Evolutionary conservation across 2,329 filamentous ascomycete genomes (phyloP).

Genomic region (Pseudocercospora macadamiae): DNA sequence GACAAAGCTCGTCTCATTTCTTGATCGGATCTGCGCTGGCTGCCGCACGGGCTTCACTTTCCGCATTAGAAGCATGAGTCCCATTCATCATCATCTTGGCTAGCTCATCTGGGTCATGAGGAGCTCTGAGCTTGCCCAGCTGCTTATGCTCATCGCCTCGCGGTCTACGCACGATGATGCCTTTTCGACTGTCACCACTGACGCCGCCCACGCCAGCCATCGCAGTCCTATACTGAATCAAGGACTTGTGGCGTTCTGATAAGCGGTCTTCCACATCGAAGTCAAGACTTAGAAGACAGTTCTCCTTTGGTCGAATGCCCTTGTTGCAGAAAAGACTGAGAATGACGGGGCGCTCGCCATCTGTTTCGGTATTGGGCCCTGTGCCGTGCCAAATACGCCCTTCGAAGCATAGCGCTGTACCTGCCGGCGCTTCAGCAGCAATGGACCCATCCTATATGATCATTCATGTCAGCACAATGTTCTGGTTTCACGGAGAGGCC

Average conservation of each 20-base stretch:
- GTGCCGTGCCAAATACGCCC: neutral
- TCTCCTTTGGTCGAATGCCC: neutral
- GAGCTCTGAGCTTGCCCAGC: neutral
- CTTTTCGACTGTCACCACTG: neutral
- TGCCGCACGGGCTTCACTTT: neutral
- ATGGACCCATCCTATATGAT: neutral
- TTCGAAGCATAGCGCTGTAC: neutral
- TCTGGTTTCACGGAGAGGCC: neutral
- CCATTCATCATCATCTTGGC: neutral
- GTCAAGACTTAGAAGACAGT: neutral
- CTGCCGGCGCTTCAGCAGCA: neutral
- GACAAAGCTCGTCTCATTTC: too few species aligned
- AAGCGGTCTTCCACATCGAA: neutral
- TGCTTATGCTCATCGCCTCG: neutral
- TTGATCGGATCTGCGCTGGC: too few species aligned
- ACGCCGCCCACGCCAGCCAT: neutral
- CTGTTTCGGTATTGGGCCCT: neutral
- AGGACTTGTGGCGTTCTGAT: neutral
- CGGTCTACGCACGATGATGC: neutral
- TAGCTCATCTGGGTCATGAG: neutral
- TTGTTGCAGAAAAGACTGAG: constrained; percentile 5
- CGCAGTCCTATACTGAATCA: neutral
- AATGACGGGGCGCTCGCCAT: neutral
- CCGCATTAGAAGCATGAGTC: neutral
- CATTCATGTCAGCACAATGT: neutral